Base-by-base conservation (phyloP, 1,139 yeast species). In the Hemisphaericaspora subhashii region DNA sequence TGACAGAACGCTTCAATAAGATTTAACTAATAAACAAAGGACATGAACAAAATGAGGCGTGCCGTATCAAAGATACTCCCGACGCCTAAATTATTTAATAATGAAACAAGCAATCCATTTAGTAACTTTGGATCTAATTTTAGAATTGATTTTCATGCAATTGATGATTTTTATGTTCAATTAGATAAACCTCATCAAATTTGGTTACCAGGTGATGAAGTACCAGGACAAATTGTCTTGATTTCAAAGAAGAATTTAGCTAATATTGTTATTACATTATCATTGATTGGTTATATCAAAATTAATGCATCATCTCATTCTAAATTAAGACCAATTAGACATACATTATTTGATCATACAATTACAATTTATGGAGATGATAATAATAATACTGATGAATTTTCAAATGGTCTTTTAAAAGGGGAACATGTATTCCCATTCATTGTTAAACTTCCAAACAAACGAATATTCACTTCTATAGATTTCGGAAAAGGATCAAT, bases 391-490 rank as follows among this genome's bases (percentile, higher is more conserved):
- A 20, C 56, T 33, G 52, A 49, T 18, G 64, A 63, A 9, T 64
- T 62, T 40, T 36, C 57, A 14, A 66, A 63, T 46, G 87, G 87
- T 0, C 56, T 84, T 18, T 76, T 79, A 33, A 80, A 81, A 49
- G 97, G 97, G 21, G 92, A 86, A 53, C 97, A 89, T 59, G 67
- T 87, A 28, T 89, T 89, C 57, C 95, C 95, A 11, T 89, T 89
- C 54, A 79, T 84, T 37, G 86, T 88, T 33, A 82, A 78, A 47
- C 68, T 89, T 21, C 96, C 96, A 2, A 74, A 73, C 48, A 80
- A 77, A 50, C 74, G 86, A 45, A 72, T 87, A 4, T 83, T 74
- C 57, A 84, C 92, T 20, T 81, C 90, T 41, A 76, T 89, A 20
- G 86, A 83, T 48, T 89, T 89, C 54, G 96, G 90, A 48, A 81